These are phyloP conservation scores for Grosmannia clavigera DNA, from an alignment of 2,329 filamentous ascomycete genomes.

Conservation along the genomic window DNA sequence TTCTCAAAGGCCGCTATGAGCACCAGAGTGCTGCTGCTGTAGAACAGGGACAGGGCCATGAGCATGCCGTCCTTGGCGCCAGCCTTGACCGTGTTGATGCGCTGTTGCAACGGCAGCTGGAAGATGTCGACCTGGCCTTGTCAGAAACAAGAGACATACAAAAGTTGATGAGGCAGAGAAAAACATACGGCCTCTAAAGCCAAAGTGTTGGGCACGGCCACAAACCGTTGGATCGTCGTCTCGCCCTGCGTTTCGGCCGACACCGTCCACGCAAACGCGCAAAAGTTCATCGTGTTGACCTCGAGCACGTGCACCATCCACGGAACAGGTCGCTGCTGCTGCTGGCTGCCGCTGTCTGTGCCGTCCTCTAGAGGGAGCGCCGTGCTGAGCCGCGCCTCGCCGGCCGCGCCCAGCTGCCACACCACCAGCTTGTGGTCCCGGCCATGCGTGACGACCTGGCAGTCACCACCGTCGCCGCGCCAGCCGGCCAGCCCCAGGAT, in stretches of 20 bases:
- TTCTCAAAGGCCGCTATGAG: constrained; percentile 78
- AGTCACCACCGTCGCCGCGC: constrained; percentile 34
- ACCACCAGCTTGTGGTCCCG: constrained; percentile 77
- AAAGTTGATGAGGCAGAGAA: not conserved
- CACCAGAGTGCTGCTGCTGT: constrained; percentile 26
- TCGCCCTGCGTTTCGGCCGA: not conserved
- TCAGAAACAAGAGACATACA: not conserved
- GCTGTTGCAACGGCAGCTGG: constrained; percentile 59
- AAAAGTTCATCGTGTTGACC: constrained; percentile 94
- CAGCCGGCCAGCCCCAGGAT: constrained; percentile 66
- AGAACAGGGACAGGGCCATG: constrained; percentile 63
- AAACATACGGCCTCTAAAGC: constrained; percentile 52
- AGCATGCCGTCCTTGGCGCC: constrained; percentile 61
- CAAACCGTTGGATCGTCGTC: constrained; percentile 23
- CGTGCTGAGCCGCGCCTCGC: constrained; percentile 54
- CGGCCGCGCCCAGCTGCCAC: constrained; percentile 57
- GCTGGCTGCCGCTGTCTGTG: constrained; percentile 14
- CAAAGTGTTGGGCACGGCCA: constrained; percentile 72
- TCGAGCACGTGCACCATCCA: constrained; percentile 77
- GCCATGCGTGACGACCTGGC: constrained; percentile 66
- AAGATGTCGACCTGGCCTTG: constrained; percentile 61
- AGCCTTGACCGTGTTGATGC: constrained; percentile 46
- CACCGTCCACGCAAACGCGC: constrained; percentile 57
- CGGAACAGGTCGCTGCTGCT: constrained; percentile 39
- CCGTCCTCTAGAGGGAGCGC: constrained; percentile 55